Percentiles rank a stretch among this genome's conserved stretches.
These are phyloP conservation scores for Nidularia sp. DNA, from an alignment of 768 basidiomycete species.

Conservation along the genomic window DNA sequence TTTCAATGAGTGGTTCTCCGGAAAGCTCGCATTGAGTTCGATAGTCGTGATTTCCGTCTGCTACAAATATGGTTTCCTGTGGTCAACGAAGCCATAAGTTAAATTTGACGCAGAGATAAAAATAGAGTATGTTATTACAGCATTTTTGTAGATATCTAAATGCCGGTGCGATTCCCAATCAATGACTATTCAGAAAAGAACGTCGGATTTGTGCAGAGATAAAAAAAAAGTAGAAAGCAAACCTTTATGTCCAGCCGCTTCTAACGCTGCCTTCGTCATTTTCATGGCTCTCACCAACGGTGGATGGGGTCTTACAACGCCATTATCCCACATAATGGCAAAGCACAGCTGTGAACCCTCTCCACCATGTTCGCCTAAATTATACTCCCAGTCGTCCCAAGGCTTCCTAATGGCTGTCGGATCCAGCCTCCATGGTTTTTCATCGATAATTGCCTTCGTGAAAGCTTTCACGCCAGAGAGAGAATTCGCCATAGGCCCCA, in stretches of 20 bases:
- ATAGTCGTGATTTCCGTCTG: conserved; percentile 51
- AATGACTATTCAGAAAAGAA: conserved; percentile 41
- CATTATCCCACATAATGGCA: conserved; percentile 49
- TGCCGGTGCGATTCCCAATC: conserved; percentile 61
- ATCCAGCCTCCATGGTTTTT: conserved; percentile 53
- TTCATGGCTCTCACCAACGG: conserved; percentile 50
- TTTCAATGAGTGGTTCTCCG: conserved; percentile 56
- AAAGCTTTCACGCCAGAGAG: conserved; percentile 50
- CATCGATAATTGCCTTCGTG: conserved; percentile 44
- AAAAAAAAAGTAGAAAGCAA: background rate
- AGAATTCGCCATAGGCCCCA: conserved; percentile 54
- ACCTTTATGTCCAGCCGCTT: conserved; percentile 49
- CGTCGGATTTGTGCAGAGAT: conserved; percentile 3
- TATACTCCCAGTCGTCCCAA: conserved; percentile 42
- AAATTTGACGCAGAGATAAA: conserved; percentile 1
- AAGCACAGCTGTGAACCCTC: conserved; percentile 39
- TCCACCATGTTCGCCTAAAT: conserved; percentile 39
- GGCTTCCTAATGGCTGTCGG: conserved; percentile 44
- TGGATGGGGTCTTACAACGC: conserved; percentile 43
- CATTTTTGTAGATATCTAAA: conserved; percentile 41
- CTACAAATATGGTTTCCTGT: conserved; percentile 44
- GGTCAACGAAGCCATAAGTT: no score
- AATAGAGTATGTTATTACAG: conserved; percentile 15
- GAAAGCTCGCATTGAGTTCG: conserved; percentile 32
- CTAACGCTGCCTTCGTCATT: conserved; percentile 36